Evolutionary conservation across 257 asterid genomes (phyloP), one percentile per base, ranked within the genome.

Genomic region (Ballota nigra): DNA sequence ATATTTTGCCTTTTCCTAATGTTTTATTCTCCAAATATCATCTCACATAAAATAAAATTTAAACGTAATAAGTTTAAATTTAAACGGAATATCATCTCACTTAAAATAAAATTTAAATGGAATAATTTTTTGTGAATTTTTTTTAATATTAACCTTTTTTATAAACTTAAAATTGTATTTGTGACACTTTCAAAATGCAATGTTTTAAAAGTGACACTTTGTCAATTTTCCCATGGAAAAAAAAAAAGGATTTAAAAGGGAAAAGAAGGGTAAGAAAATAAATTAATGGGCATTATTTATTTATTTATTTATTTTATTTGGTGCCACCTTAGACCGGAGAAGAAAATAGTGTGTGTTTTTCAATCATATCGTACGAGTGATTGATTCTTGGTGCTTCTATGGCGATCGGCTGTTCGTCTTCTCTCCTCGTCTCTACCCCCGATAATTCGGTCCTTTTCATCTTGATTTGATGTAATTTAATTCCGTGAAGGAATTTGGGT

Each of bases 301-400:
- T 29, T 29, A 29, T 5, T 31, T 33, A 33, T 33, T 33, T 4
- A 9, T 56, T 28, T 53, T 55, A 33, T 16, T 16, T 59, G 66
- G 12, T 47, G 62, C 57, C 40, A 68, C 78, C 56, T 28, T 36
- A 69, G 11, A 26, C 60, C 26, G 63, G 59, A 29, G 31, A 67
- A 63, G 58, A 60, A 57, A 59, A 56, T 18, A 66, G 68, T 60
- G 52, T 64, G 58, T 34, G 36, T 66, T 81, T n/a, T 47, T 63
- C 77, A 76, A 72, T 82, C 75, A 45, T 75, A 82, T 82, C 79
- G 78, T 52, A 72, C 38, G 49, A 74, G 69, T 71, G 70, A 74
- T 60, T 78, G 71, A 81, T 73, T 59, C 28, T 63, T 24, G 65
- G 70, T 56, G 67, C 70, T 69, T 59, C n/a, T 66, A 79, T 75